Evolutionary conservation across 2,329 filamentous ascomycete species (phyloP), one percentile per base, ranked within the genome.

Genomic region (Microcyclosporella mali): DNA sequence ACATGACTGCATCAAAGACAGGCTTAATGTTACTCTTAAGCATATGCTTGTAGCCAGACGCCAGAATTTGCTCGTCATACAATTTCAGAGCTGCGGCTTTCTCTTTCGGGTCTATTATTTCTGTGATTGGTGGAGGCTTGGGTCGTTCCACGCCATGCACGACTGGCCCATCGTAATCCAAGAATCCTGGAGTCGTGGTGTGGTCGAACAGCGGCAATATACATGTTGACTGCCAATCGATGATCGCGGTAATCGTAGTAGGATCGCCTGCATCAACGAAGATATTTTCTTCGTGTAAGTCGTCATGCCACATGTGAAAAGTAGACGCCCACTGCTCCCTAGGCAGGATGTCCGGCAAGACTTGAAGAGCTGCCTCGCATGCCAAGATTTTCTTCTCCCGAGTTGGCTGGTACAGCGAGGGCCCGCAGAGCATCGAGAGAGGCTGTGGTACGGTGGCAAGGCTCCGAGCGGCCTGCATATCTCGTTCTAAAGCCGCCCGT

Each of bases 251-350:
- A 34, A 66, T 46, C 46, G 55, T 42, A 7, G 62, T 62, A 10
- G 57, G 62, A n/a, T 64, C 33, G 2, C 41, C 34, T 3, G 53
- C 40, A 41, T 65, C 49, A 2, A 66, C 63, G 37, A 64, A 63
- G 39, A 66, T 64, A 34, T 63, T 70, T 7, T 58, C 64, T 14
- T 42, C 41, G 37, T 70, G 66, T 15, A 70, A 51, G 37, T 70
- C 66, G 28, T 44, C 46, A 40, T 70, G 64, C 66, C 58, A 64
- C 49, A 19, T 16, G 52, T 58, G 53, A 10, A 48, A 38, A 28
- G 2, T 39, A 8, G 10, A 48, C 17, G 35, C 15, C 41, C 35
- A 45, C n/a, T n/a, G 35, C 35, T 41, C 40, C n/a, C 27, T 18
- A 3, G 41, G 52, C 48, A 43, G 45, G 28, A 44, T 16, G 18